These are phyloP conservation scores for Nissolia schottii DNA, from an alignment of 306 rosid genomes.

Conservation along the genomic window DNA sequence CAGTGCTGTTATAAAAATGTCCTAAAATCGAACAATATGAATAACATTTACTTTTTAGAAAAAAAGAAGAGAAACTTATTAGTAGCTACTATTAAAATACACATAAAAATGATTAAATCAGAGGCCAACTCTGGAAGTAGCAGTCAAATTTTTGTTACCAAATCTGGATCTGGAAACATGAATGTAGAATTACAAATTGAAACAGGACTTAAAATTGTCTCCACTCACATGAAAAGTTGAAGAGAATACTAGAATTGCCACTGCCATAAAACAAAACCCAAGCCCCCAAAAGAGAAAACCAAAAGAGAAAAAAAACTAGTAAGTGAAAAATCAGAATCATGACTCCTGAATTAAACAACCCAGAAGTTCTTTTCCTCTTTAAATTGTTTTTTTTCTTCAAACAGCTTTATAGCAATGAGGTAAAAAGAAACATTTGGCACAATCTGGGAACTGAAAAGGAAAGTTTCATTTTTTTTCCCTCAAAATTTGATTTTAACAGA, in stretches of 20 bases:
- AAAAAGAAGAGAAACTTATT: neutral
- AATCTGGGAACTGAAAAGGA: slow-evolving; percentile 27
- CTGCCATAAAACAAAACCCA: slow-evolving; percentile 22
- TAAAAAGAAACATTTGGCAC: neutral
- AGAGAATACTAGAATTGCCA: neutral
- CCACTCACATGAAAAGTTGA: neutral
- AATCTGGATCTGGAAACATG: slow-evolving; percentile 22
- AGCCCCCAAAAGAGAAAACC: neutral
- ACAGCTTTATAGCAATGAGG: neutral
- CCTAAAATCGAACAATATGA: slow-evolving; percentile 1
- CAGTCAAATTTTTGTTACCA: neutral
- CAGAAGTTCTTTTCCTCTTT: neutral
- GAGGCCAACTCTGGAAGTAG: slow-evolving; percentile 3
- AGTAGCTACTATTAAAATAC: neutral
- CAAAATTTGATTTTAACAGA: neutral
- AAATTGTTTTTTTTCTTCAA: neutral
- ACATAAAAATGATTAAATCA: neutral
- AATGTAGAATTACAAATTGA: neutral
- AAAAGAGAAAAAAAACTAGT: neutral
- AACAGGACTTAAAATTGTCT: slow-evolving; percentile 7
- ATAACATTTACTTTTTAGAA: neutral
- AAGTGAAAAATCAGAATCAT: neutral
- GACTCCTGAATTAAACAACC: slow-evolving; percentile 5
- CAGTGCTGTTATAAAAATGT: neutral
- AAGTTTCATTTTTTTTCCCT: neutral